A percentile compares a stretch with the other conserved stretches of the same genome.
phyloP scores from a whole-genome alignment of 192 early-diverging fungal species.

The Coemansia pectinata region DNA sequence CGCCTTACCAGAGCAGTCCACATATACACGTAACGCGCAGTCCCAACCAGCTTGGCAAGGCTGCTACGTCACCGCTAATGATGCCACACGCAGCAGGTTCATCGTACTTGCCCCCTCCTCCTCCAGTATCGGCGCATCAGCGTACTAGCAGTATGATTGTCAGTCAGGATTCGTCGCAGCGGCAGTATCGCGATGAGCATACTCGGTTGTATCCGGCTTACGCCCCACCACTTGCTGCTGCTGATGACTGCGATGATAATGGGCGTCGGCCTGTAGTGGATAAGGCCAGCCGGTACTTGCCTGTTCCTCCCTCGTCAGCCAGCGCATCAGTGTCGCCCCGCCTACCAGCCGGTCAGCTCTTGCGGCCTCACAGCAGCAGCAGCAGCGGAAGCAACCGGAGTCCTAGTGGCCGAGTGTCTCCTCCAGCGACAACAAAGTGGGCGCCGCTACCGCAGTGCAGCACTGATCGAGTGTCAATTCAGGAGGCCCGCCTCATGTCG shows the following conservation, averaged over 20 bases:
- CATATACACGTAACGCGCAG: not conserved
- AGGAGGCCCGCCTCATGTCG: slow-evolving; percentile 45
- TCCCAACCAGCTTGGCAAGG: not conserved
- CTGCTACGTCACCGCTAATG: not conserved
- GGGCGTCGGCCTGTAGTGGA: not conserved
- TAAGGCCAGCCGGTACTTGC: slow-evolving; percentile 14
- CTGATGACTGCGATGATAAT: not conserved
- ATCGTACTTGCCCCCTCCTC: not conserved
- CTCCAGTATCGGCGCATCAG: not conserved
- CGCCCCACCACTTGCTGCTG: not conserved
- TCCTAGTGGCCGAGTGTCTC: not conserved
- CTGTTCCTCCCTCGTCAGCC: not conserved
- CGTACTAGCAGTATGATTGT: not conserved
- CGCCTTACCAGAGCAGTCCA: not conserved
- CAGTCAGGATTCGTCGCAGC: not conserved
- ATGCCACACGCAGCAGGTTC: not conserved
- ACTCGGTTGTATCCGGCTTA: not conserved
- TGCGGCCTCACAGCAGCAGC: slow-evolving; percentile 7
- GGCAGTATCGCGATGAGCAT: not conserved
- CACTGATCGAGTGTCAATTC: slow-evolving; percentile 25
- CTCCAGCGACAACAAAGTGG: slow-evolving; percentile 13
- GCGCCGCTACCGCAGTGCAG: slow-evolving; percentile 31
- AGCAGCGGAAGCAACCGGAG: not conserved
- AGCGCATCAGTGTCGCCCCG: not conserved
- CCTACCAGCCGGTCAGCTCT: not conserved